Evolutionary conservation across 805 yeast species (phyloP), one percentile per base, ranked within the genome.

Genomic region (Candida takata): DNA sequence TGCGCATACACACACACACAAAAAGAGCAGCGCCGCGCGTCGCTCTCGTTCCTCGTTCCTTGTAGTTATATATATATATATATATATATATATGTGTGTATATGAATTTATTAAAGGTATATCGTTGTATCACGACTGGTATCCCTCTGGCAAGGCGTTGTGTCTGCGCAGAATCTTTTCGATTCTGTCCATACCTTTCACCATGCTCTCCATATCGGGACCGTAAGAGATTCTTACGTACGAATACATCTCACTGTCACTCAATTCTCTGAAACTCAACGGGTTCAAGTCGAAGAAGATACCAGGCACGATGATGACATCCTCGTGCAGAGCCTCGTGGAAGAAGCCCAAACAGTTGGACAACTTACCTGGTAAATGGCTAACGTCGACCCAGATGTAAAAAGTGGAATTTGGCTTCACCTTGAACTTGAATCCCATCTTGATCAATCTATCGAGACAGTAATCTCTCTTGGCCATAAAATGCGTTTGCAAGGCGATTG

Each of bases 261-360:
- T 73, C 34, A 74, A 55, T 34, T 62, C 65, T 48, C 67, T 52
- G 45, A 65, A 52, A 29, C 65, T 62, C 36, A 62, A 67, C 4
- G 81, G 81, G 43, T 74, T 74, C 43, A 74, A 64, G 49, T 74
- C 73, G 51, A 74, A 74, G 60, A 74, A 74, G 43, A 74, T 74
- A 3, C 81, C 81, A 4, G 81, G 81, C 14, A 74, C 81, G 23
- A 71, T 69, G 48, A 74, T 74, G 10, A 73, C 77, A 45, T 68
- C 68, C 45, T 74, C 78, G 47, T 73, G 79, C 29, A 74, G 57
- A 41, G 77, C 72, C 52, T 74, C 81, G 49, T 74, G 81, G 67
- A 74, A 74, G 47, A 74, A 74, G 0, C 81, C 80, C 28, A 74
- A 61, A 48, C 79, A 71, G 48, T 74, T 74, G 31, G 71, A 61